Evolutionary conservation across 2,329 filamentous ascomycete genomes (phyloP).

Genomic region (Domatiomyces globalis): DNA sequence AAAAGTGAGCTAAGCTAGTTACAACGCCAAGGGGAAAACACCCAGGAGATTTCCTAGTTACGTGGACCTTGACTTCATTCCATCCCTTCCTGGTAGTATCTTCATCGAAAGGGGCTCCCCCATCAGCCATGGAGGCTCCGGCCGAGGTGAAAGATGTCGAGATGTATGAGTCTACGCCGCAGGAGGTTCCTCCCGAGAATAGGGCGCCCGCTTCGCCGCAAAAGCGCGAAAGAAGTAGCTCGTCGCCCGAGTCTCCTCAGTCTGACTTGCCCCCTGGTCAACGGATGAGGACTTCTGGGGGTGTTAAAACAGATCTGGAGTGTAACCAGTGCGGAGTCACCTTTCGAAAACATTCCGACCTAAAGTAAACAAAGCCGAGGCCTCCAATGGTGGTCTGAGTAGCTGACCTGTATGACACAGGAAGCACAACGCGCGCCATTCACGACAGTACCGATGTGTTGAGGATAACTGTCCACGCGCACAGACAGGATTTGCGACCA

Average conservation of each 20-base stretch:
- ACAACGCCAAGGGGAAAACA: neutral
- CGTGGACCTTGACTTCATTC: neutral
- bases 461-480: conserved; percentile 40
- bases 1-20: neutral
- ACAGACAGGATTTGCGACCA: conserved; percentile 56
- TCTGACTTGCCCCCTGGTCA: neutral
- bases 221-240: neutral
- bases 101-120: neutral
- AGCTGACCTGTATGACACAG: conserved; percentile 29
- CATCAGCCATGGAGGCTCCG: neutral
- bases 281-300: neutral
- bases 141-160: neutral
- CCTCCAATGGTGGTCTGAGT: neutral
- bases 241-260: neutral
- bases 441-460: conserved; percentile 50
- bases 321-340: neutral
- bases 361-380: neutral
- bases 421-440: conserved; percentile 59
- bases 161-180: neutral
- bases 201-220: neutral
- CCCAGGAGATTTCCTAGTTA: neutral
- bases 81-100: neutral
- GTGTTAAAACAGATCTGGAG: neutral
- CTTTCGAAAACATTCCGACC: conserved; percentile 1
- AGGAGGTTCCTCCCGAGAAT: neutral